A percentile compares a stretch with the other conserved stretches of the same genome.
These are phyloP conservation scores for Vitis hybrid DNA, from an alignment of 177 flowering plant species.

Conservation along the genomic window DNA sequence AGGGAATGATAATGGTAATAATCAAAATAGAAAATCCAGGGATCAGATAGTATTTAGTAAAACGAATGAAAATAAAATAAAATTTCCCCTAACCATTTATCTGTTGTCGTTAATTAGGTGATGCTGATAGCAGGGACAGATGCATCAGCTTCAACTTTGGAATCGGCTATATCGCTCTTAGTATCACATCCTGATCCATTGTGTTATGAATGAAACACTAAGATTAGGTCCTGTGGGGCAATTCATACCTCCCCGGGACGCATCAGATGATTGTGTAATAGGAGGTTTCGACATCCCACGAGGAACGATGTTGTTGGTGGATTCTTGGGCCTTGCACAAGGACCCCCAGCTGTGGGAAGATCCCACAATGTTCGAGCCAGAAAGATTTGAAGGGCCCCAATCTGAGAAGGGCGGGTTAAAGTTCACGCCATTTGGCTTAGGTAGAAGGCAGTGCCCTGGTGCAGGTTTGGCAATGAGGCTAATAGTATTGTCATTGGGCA, in stretches of 20 bases:
- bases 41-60: no score
- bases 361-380: constrained; percentile 28
- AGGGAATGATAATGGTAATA: constrained; percentile 18
- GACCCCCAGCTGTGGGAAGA: constrained; percentile 28
- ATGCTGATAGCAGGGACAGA: constrained; percentile 19
- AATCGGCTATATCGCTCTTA: constrained; percentile 14
- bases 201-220: constrained; percentile 19
- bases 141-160: constrained; percentile 11
- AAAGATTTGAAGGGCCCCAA: constrained; percentile 16
- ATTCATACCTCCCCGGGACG: constrained; percentile 7
- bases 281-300: constrained; percentile 20
- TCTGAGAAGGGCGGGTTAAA: constrained; percentile 7
- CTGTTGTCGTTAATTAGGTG: neutral
- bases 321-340: constrained; percentile 21
- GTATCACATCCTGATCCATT: constrained; percentile 17
- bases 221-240: constrained; percentile 7
- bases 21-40: neutral
- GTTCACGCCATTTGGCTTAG: constrained; percentile 7
- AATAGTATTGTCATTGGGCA: constrained; percentile 5
- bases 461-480: neutral
- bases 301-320: constrained; percentile 15
- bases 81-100: neutral
- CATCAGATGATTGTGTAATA: constrained; percentile 18
- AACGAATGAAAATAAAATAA: neutral
- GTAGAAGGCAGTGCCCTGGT: constrained; percentile 4